Evolutionary conservation across 306 rosid genomes (phyloP).

Genomic region (Malus sylvestris): DNA sequence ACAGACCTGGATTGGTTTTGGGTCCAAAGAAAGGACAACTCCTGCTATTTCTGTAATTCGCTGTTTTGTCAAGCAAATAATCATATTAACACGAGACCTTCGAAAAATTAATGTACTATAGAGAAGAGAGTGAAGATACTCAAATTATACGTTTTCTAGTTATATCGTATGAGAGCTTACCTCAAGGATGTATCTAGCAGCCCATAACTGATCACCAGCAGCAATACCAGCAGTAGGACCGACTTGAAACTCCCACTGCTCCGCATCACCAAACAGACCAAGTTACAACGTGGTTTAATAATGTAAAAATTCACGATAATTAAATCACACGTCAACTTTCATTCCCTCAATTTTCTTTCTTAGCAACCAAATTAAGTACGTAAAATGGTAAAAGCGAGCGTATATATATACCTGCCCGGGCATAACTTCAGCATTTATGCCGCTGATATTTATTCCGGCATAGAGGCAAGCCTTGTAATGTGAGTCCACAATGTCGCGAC

Average conservation of each 20-base stretch:
- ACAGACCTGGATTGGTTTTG: constrained; percentile 48
- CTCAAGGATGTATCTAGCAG: constrained; percentile 55
- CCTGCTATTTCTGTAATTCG: constrained; percentile 50
- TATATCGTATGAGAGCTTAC: constrained; percentile 4
- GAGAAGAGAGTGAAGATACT: not conserved
- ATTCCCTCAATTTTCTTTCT: not conserved
- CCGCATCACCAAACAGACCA: not conserved
- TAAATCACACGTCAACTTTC: not conserved
- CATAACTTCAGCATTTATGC: constrained; percentile 54
- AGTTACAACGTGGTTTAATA: not conserved
- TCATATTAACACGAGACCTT: not conserved
- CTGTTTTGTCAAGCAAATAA: constrained; percentile 17
- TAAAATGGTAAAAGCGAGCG: not conserved
- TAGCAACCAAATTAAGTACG: not conserved
- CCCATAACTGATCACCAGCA: constrained; percentile 50
- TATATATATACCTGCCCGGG: constrained; percentile 37
- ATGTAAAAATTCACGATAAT: not conserved
- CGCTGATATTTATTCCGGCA: constrained; percentile 49
- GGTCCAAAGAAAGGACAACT: constrained; percentile 43
- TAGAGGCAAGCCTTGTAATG: constrained; percentile 55
- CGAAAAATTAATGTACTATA: not conserved
- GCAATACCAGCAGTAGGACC: constrained; percentile 45
- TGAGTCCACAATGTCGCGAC: constrained; percentile 47
- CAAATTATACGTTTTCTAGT: not conserved
- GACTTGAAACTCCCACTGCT: constrained; percentile 59